phyloP scores from a whole-genome alignment of 202 grass and related monocot species.

The Schoenoplectus tabernaemontani region DNA sequence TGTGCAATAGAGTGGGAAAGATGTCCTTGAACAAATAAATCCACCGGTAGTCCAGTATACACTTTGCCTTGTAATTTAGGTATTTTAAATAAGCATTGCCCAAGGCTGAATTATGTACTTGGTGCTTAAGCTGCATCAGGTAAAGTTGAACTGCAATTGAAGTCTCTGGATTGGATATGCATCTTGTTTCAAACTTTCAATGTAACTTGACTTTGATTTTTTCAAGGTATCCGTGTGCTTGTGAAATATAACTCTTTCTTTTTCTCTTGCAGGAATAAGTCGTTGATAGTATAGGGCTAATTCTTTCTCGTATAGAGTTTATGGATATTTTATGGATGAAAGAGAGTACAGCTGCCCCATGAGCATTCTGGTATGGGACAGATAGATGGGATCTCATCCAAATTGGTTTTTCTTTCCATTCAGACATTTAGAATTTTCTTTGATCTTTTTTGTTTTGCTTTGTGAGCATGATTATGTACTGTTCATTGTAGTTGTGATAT shows the following conservation, averaged over 20 bases:
- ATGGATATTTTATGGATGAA: not conserved
- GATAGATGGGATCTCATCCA: not conserved
- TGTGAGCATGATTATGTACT: not conserved
- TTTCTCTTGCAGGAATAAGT: slow-evolving; percentile 33
- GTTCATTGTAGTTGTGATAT: slow-evolving; percentile 10
- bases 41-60: not conserved
- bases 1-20: not conserved
- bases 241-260: not conserved
- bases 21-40: not conserved
- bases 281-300: slow-evolving; percentile 24
- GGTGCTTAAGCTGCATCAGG: not conserved
- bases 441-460: not conserved
- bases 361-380: not conserved
- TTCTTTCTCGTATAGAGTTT: slow-evolving; percentile 25
- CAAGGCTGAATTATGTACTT: not conserved
- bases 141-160: not conserved
- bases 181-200: not conserved
- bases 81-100: not conserved
- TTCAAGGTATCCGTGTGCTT: not conserved
- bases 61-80: not conserved
- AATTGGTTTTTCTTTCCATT: not conserved
- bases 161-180: not conserved
- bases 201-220: not conserved
- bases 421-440: slow-evolving; percentile 6
- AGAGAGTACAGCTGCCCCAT: not conserved